Conservation (phyloP, 2,329 filamentous ascomycete genomes). For the Cladosporium sphaerospermum region DNA sequence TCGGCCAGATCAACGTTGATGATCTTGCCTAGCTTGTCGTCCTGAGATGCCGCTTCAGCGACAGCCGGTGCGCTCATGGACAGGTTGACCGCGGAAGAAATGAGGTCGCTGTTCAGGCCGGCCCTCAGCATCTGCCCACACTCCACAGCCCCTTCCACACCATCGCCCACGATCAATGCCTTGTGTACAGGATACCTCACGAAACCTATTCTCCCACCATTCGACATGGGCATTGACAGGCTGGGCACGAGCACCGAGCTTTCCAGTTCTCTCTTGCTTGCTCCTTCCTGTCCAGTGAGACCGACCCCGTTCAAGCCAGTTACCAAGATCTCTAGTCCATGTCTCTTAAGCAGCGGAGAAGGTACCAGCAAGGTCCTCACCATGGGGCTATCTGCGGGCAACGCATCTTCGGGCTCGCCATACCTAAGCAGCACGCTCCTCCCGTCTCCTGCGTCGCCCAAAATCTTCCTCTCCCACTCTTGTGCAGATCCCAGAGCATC, state of each 20-base stretch:
- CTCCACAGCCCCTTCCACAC: constrained; percentile 60
- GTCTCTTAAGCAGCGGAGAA: constrained; percentile 54
- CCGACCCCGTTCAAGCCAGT: constrained; percentile 46
- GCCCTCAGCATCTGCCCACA: constrained; percentile 37
- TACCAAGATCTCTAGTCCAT: constrained; percentile 59
- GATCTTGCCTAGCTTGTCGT: constrained; percentile 22
- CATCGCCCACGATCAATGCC: constrained; percentile 66
- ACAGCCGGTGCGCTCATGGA: constrained; percentile 40
- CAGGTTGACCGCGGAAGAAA: constrained; percentile 54
- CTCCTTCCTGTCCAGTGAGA: constrained; percentile 25
- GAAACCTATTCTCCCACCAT: constrained; percentile 57
- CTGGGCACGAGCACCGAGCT: constrained; percentile 68
- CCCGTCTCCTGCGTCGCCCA: constrained; percentile 29
- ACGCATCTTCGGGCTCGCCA: constrained; percentile 46
- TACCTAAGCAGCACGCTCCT: constrained; percentile 41
- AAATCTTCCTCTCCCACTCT: constrained; percentile 39
- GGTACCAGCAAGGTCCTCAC: constrained; percentile 58
- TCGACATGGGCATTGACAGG: constrained; percentile 62
- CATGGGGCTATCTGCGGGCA: constrained; percentile 44
- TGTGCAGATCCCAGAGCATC: constrained; percentile 39
- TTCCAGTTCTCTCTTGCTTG: constrained; percentile 37
- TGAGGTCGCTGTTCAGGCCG: constrained; percentile 33
- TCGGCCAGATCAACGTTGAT: constrained; percentile 60
- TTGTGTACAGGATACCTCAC: constrained; percentile 80
- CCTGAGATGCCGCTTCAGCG: constrained; percentile 10